Base-by-base conservation (phyloP, 768 basidiomycete genomes). In the Pisolithus sp. region DNA sequence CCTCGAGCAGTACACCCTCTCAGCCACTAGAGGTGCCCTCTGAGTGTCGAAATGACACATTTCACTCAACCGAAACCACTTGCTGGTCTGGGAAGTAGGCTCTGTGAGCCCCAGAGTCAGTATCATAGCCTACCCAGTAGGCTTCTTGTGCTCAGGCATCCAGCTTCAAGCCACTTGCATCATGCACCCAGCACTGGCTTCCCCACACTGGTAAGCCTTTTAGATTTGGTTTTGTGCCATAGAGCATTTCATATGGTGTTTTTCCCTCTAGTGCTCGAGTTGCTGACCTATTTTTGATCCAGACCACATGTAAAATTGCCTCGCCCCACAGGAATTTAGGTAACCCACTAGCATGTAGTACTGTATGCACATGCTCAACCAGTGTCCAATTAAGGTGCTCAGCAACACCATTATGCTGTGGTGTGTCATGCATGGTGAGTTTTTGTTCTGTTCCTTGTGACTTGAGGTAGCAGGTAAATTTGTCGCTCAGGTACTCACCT, bases 381-480 rank as follows among this genome's bases (percentile, higher is more conserved):
- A 62, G 51, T 0, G 62, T 67, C 4, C 64, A 56, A 36, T 68
- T 68, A 7, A 63, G 59, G 0, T 59, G 41, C 48, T 69, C 66
- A 2, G 66, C 64, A 12, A 66, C 48, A 9, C 65, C 57, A 41
- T 69, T 70, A 38, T 67, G 62, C 18, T 63, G 53, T 1, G 65
- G 65, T 1, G 59, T 59, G 24, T 62, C n/a, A 10, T 45, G 53
- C 9, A 49, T 50, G 9, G 59, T 61, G 4, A 21, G 2, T 34
- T 54, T 42, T 3, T 42, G 46, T 5, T 30, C 41, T 7, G 50
- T 58, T 1, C 59, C 57, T 23, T 28, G 46, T 0, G n/a, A n/a
- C 2, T 21, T 5, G 0, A 59, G 28, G 39, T 54, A 46, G 1
- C 15, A 3, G 4, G 31, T 38, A 5, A 53, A 50, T 8, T 39